These are phyloP conservation scores for Arthrocladium fulminans DNA, from an alignment of 2,329 filamentous ascomycete species.

Conservation along the genomic window DNA sequence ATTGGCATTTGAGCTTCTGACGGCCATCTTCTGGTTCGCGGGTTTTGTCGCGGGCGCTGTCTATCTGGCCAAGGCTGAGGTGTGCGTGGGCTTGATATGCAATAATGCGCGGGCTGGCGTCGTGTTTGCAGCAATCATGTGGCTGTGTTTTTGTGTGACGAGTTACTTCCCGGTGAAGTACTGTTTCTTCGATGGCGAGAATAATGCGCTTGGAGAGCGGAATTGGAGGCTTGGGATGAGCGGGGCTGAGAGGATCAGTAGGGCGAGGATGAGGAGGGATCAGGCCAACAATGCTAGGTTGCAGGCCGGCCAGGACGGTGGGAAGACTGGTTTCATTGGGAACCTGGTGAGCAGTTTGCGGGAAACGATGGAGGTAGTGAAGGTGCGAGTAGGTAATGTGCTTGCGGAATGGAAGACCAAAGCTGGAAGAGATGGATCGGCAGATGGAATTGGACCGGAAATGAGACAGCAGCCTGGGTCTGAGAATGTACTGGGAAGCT, in stretches of 20 bases:
- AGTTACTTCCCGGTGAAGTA: slow-evolving; percentile 3
- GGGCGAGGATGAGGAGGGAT: slow-evolving; percentile 1
- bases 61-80: slow-evolving; percentile 47
- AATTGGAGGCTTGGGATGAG: slow-evolving; percentile 1
- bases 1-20: slow-evolving; percentile 59
- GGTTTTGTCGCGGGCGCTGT: slow-evolving; percentile 67
- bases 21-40: slow-evolving; percentile 83
- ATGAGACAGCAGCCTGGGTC: neutral
- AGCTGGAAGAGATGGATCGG: neutral
- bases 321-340: neutral
- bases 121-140: slow-evolving; percentile 41
- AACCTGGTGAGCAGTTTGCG: neutral
- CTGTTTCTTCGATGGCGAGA: slow-evolving; percentile 6
- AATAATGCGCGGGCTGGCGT: slow-evolving; percentile 47
- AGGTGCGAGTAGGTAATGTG: slow-evolving; percentile 3
- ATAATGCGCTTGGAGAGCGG: neutral
- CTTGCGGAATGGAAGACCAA: slow-evolving; percentile 1
- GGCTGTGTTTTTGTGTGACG: slow-evolving; percentile 28
- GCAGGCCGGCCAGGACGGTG: neutral
- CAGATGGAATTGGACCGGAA: neutral
- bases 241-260: neutral
- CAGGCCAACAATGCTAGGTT: neutral
- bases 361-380: neutral
- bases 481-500: neutral
- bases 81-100: slow-evolving; percentile 50